These are phyloP conservation scores for Pythium biforme DNA, from an alignment of 352 stramenopile species.

Conservation along the genomic window DNA sequence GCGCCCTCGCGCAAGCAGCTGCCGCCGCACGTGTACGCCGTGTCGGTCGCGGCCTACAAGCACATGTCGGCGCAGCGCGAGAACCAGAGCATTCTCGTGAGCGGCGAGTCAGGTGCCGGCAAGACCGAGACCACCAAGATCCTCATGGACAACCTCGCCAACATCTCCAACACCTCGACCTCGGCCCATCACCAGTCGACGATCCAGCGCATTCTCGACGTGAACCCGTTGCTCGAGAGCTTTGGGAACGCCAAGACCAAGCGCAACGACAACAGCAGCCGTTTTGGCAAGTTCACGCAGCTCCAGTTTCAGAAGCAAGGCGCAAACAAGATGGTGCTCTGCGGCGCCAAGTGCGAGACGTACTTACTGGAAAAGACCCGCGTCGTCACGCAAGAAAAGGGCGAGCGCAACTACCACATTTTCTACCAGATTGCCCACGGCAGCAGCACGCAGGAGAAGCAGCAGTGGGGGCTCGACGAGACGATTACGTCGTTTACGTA, in stretches of 20 bases:
- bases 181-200: constrained; percentile 40
- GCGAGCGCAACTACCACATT: constrained; percentile 98
- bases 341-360: constrained; percentile 89
- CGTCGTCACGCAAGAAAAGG: constrained; percentile 89
- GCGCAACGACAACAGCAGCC: constrained; percentile 95
- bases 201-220: constrained; percentile 92
- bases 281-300: constrained; percentile 59
- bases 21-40: constrained; percentile 70
- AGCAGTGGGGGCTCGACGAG: constrained; percentile 49
- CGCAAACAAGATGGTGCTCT: constrained; percentile 52
- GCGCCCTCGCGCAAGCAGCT: constrained; percentile 43
- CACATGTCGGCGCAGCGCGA: constrained; percentile 50
- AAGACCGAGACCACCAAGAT: constrained; percentile 91
- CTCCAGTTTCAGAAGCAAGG: constrained; percentile 77
- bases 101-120: constrained; percentile 80
- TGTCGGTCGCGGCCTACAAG: constrained; percentile 65
- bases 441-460: constrained; percentile 49
- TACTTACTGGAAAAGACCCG: constrained; percentile 97
- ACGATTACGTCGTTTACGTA: constrained; percentile 6
- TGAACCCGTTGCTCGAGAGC: constrained; percentile 97
- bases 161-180: constrained; percentile 42
- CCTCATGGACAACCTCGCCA: constrained; percentile 87
- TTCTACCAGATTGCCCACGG: constrained; percentile 94
- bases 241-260: constrained; percentile 98
- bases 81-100: constrained; percentile 89